Conservation (phyloP, 345 rosid genomes). For the Eucalyptus marginata region DNA sequence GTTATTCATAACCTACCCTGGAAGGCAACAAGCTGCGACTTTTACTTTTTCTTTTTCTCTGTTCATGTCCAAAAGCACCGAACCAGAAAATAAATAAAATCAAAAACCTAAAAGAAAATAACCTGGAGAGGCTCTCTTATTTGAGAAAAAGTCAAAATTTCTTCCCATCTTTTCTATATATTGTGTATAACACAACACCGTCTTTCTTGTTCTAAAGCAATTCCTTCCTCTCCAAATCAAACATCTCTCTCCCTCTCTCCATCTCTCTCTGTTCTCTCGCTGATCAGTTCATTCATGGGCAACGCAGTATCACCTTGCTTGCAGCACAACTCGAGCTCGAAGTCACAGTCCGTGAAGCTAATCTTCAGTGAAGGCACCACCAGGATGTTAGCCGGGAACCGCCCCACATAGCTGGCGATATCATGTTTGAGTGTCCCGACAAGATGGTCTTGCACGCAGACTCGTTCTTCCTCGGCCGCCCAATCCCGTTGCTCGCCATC, state of each 20-base stretch:
- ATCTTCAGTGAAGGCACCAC: slow-evolving; percentile 26
- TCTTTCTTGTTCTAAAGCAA: not conserved
- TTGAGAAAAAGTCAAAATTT: not conserved
- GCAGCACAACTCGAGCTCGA: not conserved
- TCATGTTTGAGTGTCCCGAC: slow-evolving; percentile 27
- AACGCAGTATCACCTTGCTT: slow-evolving; percentile 16
- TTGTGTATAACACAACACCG: not conserved
- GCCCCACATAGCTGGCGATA: slow-evolving; percentile 16
- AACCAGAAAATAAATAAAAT: not conserved
- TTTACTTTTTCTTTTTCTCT: not conserved
- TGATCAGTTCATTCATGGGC: slow-evolving; percentile 10
- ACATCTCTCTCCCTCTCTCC: not conserved
- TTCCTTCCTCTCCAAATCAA: not conserved
- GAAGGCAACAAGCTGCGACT: not conserved
- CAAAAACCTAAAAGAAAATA: not conserved
- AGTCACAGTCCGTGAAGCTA: slow-evolving; percentile 6
- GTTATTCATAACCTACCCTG: not conserved
- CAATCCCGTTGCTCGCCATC: slow-evolving; percentile 17
- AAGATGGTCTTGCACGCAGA: slow-evolving; percentile 24
- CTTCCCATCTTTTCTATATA: not conserved
- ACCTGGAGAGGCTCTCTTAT: not conserved
- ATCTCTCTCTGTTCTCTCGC: not conserved
- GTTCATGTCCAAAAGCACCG: not conserved
- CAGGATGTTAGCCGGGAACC: not conserved
- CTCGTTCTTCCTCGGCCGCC: slow-evolving; percentile 27